These are phyloP conservation scores for Suillus bovinus DNA, from an alignment of 768 basidiomycete genomes.

Conservation along the genomic window DNA sequence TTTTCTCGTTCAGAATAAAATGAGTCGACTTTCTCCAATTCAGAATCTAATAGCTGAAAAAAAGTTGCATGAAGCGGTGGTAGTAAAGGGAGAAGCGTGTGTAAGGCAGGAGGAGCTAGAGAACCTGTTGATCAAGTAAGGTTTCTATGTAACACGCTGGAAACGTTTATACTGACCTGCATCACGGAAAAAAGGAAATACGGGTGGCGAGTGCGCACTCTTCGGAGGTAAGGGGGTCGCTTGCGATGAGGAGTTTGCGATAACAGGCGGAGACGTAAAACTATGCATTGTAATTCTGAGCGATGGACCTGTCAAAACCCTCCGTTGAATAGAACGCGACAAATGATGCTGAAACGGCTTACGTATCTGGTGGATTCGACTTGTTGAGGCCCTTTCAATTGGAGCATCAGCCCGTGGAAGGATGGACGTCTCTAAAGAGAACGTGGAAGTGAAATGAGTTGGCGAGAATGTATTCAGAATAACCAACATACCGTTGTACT, in stretches of 20 bases:
- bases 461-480: no score
- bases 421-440: neutral
- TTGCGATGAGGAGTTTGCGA: constrained; percentile 11
- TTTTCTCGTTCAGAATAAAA: constrained; percentile 79
- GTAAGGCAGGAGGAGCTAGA: constrained; percentile 37
- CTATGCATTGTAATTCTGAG: constrained; percentile 14
- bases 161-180: constrained; percentile 14
- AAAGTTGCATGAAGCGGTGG: constrained; percentile 66
- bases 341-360: constrained; percentile 1
- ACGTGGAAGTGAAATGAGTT: neutral
- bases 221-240: constrained; percentile 6
- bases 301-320: constrained; percentile 12
- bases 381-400: neutral
- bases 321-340: neutral
- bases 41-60: constrained; percentile 72
- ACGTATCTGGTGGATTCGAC: constrained; percentile 12
- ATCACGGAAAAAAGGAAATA: constrained; percentile 9
- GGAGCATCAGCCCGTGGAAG: neutral
- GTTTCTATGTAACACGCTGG: neutral
- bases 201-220: constrained; percentile 10
- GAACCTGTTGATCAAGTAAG: constrained; percentile 12
- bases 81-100: constrained; percentile 53
- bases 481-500: neutral
- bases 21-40: constrained; percentile 81
- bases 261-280: constrained; percentile 10